Evolutionary conservation across 257 asterid genomes (phyloP).

Genomic region (Rauvolfia tetraphylla): DNA sequence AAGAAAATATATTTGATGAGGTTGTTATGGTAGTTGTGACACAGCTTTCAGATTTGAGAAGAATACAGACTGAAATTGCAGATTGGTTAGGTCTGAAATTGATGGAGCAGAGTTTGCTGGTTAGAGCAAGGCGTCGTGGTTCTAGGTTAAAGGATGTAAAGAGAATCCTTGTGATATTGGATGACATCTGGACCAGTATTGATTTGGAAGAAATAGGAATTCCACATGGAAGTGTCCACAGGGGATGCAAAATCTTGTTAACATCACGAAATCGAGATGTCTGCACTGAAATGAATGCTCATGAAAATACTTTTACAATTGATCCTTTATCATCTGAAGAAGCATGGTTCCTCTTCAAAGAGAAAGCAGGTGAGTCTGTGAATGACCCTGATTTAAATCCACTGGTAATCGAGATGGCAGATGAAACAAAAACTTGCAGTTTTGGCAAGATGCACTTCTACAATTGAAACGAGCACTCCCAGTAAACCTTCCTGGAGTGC

Average conservation of each 20-base stretch:
- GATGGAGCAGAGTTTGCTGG: background rate
- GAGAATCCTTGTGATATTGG: conserved; percentile 21
- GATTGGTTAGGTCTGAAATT: conserved; percentile 5
- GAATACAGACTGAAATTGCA: conserved; percentile 12
- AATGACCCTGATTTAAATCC: background rate
- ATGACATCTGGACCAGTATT: conserved; percentile 26
- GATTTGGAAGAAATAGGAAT: conserved; percentile 19
- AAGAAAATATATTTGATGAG: conserved; percentile 11
- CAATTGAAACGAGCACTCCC: conserved; percentile 7
- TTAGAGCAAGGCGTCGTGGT: background rate
- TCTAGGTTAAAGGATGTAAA: background rate
- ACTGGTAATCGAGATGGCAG: conserved; percentile 8
- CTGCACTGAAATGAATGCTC: conserved; percentile 8
- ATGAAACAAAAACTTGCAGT: background rate
- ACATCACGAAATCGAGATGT: conserved; percentile 12
- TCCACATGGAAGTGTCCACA: background rate
- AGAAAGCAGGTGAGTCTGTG: conserved; percentile 8
- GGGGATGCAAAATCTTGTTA: conserved; percentile 15
- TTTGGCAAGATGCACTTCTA: conserved; percentile 21
- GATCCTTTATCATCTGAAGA: conserved; percentile 13
- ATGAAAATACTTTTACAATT: background rate
- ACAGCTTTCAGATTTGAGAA: background rate
- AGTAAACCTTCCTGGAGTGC: background rate
- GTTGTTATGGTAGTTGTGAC: conserved; percentile 16
- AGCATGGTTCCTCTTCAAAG: conserved; percentile 22